Evolutionary conservation across 768 basidiomycete species (phyloP), one percentile per base, ranked within the genome.

Genomic region (Termitomyces sp.): DNA sequence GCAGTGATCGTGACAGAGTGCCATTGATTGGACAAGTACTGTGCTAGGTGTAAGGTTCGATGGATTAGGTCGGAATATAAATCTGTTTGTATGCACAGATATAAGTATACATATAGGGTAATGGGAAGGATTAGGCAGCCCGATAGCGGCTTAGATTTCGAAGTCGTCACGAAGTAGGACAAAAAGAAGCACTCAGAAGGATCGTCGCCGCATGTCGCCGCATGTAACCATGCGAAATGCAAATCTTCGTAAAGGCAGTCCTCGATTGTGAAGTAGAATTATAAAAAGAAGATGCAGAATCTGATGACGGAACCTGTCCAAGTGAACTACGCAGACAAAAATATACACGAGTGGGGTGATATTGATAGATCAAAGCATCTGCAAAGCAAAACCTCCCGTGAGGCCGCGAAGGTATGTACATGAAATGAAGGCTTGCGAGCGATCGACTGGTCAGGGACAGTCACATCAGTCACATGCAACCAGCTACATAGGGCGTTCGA

Each of bases 391-490:
- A n/a, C n/a, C n/a, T n/a, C n/a, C n/a, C 19, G 34, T 12, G 11
- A n/a, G 12, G 28, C 8, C 28, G 28, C 28, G 28, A 28, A 8
- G 34, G 34, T 34, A 34, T 12, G 12, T 34, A 34, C 34, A 14
- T n/a, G n/a, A n/a, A n/a, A n/a, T n/a, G n/a, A n/a, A n/a, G n/a
- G n/a, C n/a, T 2, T 30, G 39, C 21, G 21, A 7, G 19, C 47
- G 47, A 48, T 48, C 32, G 19, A 34, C 23, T 25, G 34, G 23
- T 16, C 48, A 50, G 21, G 49, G 37, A 17, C 16, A 27, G 49
- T 50, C 37, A 40, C 50, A 51, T 51, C 37, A 51, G 50, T 51
- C 50, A 51, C 50, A 51, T 51, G 50, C 37, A n/a, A 51, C 17
- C 5, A 39, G 35, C 12, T 7, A 35, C n/a, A n/a, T n/a, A n/a